Evolutionary conservation across 306 rosid species (phyloP), one percentile per base, ranked within the genome.

Genomic region (Cucurbita moschata): DNA sequence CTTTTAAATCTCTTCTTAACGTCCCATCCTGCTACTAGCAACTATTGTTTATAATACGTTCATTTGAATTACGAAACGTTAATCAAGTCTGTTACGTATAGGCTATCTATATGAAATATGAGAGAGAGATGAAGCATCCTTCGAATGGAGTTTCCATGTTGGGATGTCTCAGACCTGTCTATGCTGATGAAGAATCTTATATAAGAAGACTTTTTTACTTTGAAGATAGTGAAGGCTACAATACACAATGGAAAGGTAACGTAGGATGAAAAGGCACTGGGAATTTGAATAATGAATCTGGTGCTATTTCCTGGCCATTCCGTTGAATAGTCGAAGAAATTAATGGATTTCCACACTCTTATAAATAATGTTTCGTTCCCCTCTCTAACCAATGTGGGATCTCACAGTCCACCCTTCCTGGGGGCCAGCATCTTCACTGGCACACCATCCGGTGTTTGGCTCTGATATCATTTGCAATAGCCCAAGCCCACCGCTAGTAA

Each of bases 71-170:
- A 18, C 52, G 38, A 43, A 65, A 10, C 5, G 10, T 65, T 6
- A 21, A 67, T 6, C 19, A 7, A 23, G 74, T 59, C 74, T 23
- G 74, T 84, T 81, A 72, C 46, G 77, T 81, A 75, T 79, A 93
- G 98, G 92, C 81, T 55, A 43, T 86, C 63, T 76, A 80, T 74
- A 42, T 74, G 83, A 87, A 86, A 50, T 84, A 81, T 79, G 85
- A 77, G 39, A 86, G 77, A 81, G 80, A 82, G 66, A 89, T 90
- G 92, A 83, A 79, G 72, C 85, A 82, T 83, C 98, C 98, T 62
- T 88, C 92, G 63, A 93, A 90, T 82, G 97, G 96, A 71, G 90
- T 93, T 71, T 90, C 96, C 69, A 88, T 93, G 77, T 67, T 88
- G 74, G 98, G 98, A 72, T 87, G 81, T 75, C 92, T 93, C 74